These are phyloP conservation scores for Colletotrichum lupini DNA, from an alignment of 2,329 filamentous ascomycete species.

Conservation along the genomic window DNA sequence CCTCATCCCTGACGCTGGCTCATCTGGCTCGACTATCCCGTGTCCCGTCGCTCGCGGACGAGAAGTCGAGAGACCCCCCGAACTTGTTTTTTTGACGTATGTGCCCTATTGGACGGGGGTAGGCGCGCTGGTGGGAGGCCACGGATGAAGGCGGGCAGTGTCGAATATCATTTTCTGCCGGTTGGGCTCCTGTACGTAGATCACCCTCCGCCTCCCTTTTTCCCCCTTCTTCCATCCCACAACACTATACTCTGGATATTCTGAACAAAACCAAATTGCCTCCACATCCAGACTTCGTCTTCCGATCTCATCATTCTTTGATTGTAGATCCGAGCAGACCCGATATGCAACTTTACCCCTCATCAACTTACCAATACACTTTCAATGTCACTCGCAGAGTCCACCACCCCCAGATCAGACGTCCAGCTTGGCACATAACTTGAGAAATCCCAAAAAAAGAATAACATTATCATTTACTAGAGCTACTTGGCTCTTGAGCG, in stretches of 20 bases:
- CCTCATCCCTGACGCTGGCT: slow-evolving; percentile 20
- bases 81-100: slow-evolving; percentile 14
- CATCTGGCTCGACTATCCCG: slow-evolving; percentile 12
- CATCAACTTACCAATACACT: slow-evolving; percentile 30
- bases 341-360: slow-evolving; percentile 36
- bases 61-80: not conserved
- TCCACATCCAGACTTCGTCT: slow-evolving; percentile 19
- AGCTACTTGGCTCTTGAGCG: not conserved
- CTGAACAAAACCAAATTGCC: slow-evolving; percentile 31
- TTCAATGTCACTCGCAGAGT: slow-evolving; percentile 34
- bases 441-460: slow-evolving; percentile 27
- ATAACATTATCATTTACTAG: not conserved
- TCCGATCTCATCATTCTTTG: slow-evolving; percentile 33
- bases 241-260: slow-evolving; percentile 30
- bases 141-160: slow-evolving; percentile 31
- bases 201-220: slow-evolving; percentile 9
- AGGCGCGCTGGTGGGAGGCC: slow-evolving; percentile 28
- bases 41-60: slow-evolving; percentile 17
- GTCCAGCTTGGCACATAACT: slow-evolving; percentile 36
- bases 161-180: slow-evolving; percentile 35
- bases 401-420: slow-evolving; percentile 34
- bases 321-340: slow-evolving; percentile 31
- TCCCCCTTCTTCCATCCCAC: slow-evolving; percentile 23
- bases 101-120: slow-evolving; percentile 33
- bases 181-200: slow-evolving; percentile 28